Conservation (phyloP, 441 rosid species). For the Lepidium campestre region DNA sequence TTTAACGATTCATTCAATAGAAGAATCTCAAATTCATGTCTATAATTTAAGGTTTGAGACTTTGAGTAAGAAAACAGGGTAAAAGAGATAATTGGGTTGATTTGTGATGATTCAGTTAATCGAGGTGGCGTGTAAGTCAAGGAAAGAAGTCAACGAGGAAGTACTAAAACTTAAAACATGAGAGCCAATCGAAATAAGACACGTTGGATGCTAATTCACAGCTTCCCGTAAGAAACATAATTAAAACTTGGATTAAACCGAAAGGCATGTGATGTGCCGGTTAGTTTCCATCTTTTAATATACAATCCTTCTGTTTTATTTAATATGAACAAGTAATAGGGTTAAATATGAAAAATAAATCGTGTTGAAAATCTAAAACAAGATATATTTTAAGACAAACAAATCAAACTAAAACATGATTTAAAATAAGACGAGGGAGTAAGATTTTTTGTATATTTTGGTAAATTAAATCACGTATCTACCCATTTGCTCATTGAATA, state of each 20-base stretch:
- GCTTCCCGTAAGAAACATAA: constrained; percentile 9
- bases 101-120: constrained; percentile 9
- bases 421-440: no score
- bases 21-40: neutral
- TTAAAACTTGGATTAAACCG: constrained; percentile 22
- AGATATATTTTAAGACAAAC: no score
- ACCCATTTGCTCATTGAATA: constrained; percentile 15
- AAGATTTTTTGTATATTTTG: no score
- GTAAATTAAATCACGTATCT: neutral
- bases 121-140: constrained; percentile 18
- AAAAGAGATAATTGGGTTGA: neutral
- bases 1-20: no score
- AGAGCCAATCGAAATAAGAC: neutral
- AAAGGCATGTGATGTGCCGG: constrained; percentile 20
- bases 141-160: constrained; percentile 5
- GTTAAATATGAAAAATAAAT: no score
- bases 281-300: no score
- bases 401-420: no score
- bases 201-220: constrained; percentile 1
- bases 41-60: neutral
- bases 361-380: no score
- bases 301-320: no score
- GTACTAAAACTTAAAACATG: neutral
- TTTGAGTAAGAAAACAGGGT: constrained; percentile 9
- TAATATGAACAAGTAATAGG: no score